Percentiles rank a stretch among this genome's conserved stretches.
Evolutionary conservation across 768 basidiomycete species (phyloP).

Genomic region (Dentipellis fragilis): DNA sequence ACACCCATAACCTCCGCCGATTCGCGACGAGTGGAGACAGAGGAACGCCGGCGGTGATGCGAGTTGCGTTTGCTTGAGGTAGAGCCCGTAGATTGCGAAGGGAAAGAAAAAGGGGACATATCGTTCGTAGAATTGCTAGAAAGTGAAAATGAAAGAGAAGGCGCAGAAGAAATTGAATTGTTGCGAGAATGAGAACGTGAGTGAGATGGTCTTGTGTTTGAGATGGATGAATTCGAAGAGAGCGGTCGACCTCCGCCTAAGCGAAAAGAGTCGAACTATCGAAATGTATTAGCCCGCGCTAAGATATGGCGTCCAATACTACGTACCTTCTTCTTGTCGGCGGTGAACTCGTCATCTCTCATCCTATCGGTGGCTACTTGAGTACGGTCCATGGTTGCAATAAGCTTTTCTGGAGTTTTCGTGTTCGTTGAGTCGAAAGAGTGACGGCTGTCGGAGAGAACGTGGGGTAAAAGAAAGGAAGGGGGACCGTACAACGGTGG

Average conservation of each 20-base stretch:
- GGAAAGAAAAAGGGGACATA: slow-evolving; percentile 23
- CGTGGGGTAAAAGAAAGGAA: slow-evolving; percentile 27
- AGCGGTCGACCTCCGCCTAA: slow-evolving; percentile 35
- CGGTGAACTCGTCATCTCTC: slow-evolving; percentile 23
- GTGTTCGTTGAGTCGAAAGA: slow-evolving; percentile 23
- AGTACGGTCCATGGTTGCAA: slow-evolving; percentile 29
- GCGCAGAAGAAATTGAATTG: slow-evolving; percentile 31
- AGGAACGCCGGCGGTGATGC: slow-evolving; percentile 77
- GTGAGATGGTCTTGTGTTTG: slow-evolving; percentile 39
- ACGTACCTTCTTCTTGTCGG: slow-evolving; percentile 34
- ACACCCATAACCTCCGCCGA: slow-evolving; percentile 89
- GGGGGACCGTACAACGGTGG: slow-evolving; percentile 21
- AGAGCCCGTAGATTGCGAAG: slow-evolving; percentile 24
- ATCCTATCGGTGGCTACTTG: slow-evolving; percentile 18
- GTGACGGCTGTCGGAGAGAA: slow-evolving; percentile 25
- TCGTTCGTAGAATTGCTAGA: slow-evolving; percentile 1
- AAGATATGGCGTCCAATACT: background rate
- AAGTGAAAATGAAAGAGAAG: slow-evolving; percentile 20
- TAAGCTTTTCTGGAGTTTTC: slow-evolving; percentile 16
- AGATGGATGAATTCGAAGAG: slow-evolving; percentile 25
- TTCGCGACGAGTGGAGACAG: slow-evolving; percentile 83
- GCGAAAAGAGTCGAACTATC: slow-evolving; percentile 65
- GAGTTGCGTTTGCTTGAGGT: slow-evolving; percentile 43
- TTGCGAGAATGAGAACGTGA: slow-evolving; percentile 67
- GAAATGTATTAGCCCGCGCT: background rate